Evolutionary conservation across 2,329 filamentous ascomycete genomes (phyloP).

Genomic region (Exophiala sideris): DNA sequence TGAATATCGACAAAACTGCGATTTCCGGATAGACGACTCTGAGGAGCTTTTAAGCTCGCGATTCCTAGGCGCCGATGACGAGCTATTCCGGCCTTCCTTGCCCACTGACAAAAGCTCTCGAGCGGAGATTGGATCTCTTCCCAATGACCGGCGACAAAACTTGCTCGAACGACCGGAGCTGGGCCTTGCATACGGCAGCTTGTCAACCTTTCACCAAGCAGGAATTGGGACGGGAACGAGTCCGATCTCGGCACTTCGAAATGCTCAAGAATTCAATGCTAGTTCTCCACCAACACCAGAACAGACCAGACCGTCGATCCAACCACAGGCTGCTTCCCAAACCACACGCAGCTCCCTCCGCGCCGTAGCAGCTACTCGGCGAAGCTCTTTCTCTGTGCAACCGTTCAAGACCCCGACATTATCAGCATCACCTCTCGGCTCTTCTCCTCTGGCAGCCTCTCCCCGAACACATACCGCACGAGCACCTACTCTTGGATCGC

Average conservation of each 20-base stretch:
- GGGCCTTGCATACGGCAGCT: slow-evolving; percentile 80
- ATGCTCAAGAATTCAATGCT: slow-evolving; percentile 56
- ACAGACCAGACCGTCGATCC: slow-evolving; percentile 46
- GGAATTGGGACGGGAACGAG: slow-evolving; percentile 74
- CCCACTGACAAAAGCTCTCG: slow-evolving; percentile 47
- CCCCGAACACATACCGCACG: slow-evolving; percentile 49
- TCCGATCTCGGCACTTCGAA: slow-evolving; percentile 77
- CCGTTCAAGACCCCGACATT: slow-evolving; percentile 95
- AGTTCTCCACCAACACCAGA: slow-evolving; percentile 49
- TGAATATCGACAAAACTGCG: slow-evolving; percentile 81
- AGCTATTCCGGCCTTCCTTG: slow-evolving; percentile 77
- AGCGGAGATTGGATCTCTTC: slow-evolving; percentile 65
- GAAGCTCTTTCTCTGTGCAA: slow-evolving; percentile 84
- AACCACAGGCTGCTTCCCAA: slow-evolving; percentile 44
- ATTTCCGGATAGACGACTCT: slow-evolving; percentile 85
- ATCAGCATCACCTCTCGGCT: slow-evolving; percentile 75
- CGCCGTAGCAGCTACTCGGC: slow-evolving; percentile 54
- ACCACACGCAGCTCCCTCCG: slow-evolving; percentile 50
- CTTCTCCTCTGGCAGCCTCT: slow-evolving; percentile 49
- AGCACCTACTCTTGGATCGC: slow-evolving; percentile 35
- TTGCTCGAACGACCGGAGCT: slow-evolving; percentile 54
- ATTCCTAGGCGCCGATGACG: slow-evolving; percentile 87
- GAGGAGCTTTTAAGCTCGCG: slow-evolving; percentile 87
- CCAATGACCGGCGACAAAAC: slow-evolving; percentile 53
- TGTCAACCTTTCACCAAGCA: slow-evolving; percentile 83